Evolutionary conservation across 805 yeast genomes (phyloP), one percentile per base, ranked within the genome.

Genomic region (Blastobotrys muscicola): DNA sequence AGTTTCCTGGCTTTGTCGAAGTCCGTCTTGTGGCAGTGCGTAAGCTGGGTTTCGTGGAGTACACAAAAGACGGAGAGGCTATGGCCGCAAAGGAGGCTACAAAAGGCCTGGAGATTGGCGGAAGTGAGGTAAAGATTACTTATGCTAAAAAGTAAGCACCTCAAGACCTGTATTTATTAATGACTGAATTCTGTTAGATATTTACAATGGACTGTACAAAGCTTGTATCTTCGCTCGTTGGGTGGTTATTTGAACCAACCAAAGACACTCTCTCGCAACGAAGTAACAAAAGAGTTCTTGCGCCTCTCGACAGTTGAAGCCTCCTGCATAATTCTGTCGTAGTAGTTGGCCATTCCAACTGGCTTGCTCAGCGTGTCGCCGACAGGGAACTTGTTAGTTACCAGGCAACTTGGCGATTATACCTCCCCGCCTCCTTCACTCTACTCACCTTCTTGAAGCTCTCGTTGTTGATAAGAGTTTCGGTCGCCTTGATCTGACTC

Each of bases 291-390:
- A n/a, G 60, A 45, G 11, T 75, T 72, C 62, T 84, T 94, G 60
- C 75, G 80, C 55, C 74, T 72, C 54, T 80, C 79, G 16, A 90
- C 89, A 46, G 72, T 69, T 3, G 13, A 20, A 35, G 87, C 72
- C 59, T 85, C 94, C 23, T 72, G 69, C 62, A 81, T 51, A 42
- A 87, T 69, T 55, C 92, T 72, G 34, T 70, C 74, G 56, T 87
- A 87, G 58, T 87, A 87, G 38, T 71, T 61, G 2, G 94, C 86
- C 61, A 85, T 84, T 1, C 95, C 95, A 55, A 80, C 79, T n/a
- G 97, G 97, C 51, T 62, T 69, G 54, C 76, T 62, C 50, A 87
- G 62, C 57, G 82, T 82, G 36, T 77, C 82, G 44, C 55, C 42
- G 2, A 57, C 49, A 9, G 54, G 51, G 48, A 59, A 61, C 50